Evolutionary conservation across 495 filamentous ascomycete species (phyloP), one percentile per base, ranked within the genome.

Genomic region (Aspergillus haitiensis): DNA sequence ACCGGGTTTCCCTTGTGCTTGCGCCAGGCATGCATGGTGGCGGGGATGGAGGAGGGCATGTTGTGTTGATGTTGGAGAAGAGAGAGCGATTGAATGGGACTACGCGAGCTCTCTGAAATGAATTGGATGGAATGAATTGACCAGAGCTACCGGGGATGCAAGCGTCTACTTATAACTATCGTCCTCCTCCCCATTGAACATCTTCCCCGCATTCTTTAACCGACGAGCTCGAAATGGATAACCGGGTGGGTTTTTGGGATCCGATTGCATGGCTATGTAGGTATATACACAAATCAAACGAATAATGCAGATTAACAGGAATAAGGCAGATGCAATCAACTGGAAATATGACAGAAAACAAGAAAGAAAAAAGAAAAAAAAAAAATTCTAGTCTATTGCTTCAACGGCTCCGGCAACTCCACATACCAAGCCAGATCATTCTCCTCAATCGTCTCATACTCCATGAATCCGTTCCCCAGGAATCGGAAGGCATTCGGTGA

Each of bases 401-500:
- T 36, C 54, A 47, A 9, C 82, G 31, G 10, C 40, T 55, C 51
- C 16, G 61, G 61, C 46, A 64, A 48, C 36, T 67, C 54, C 15
- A 70, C 60, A 58, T 72, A 72, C 60, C 61, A 72, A 40, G 67
- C 56, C 59, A 72, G 35, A 62, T 72, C 69, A 56, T 58, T 62
- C 6, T 59, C 61, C 50, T 65, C 60, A 2, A 55, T 53, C 62
- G 63, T 62, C 56, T 72, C 70, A 45, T 59, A 67, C 56, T 64
- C 68, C 34, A 68, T 55, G 37, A 60, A 71, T 11, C 81, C 81
- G 67, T 81, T 81, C 1, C 81, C 81, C 62, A 83, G 55, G 65
- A 76, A 82, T n/a, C 69, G 58, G 63, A 83, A 82, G 4, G 74
- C 60, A 59, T 84, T 83, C 1, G 58, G 56, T 18, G 70, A 68